A percentile compares a stretch with the other conserved stretches of the same genome.
phyloP scores from a whole-genome alignment of 2,329 filamentous ascomycete genomes.

The Claviceps arundinis region DNA sequence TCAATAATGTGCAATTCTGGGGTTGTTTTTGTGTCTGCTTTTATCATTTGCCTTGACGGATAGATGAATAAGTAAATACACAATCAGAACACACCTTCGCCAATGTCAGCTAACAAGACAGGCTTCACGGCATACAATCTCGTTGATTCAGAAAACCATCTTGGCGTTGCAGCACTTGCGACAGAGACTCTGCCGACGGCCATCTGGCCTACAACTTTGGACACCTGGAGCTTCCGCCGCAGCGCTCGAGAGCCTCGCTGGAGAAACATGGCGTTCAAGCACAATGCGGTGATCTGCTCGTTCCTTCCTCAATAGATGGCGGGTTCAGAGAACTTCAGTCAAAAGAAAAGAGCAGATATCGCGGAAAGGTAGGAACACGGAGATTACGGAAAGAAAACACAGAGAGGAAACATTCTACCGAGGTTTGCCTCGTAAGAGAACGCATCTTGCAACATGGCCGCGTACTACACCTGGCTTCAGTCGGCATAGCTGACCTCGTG shows the following conservation, averaged over 20 bases:
- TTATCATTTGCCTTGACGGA: no score
- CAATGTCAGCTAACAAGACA: conserved; percentile 73
- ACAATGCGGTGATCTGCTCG: neutral
- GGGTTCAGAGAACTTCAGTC: neutral
- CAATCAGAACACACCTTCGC: conserved; percentile 48
- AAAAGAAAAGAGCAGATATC: neutral
- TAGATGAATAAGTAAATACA: no score
- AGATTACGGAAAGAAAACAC: neutral
- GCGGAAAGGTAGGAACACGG: neutral
- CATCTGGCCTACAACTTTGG: conserved; percentile 25
- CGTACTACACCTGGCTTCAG: conserved; percentile 14
- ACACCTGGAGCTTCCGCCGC: conserved; percentile 36
- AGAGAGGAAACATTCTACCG: no score
- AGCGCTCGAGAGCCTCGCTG: conserved; percentile 37
- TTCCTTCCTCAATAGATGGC: neutral
- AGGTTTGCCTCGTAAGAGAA: neutral
- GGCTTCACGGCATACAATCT: conserved; percentile 53
- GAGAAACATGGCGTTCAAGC: conserved; percentile 35
- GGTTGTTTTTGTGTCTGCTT: no score
- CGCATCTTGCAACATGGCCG: neutral
- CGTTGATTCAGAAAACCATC: conserved; percentile 39
- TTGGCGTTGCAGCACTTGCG: conserved; percentile 17
- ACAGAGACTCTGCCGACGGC: conserved; percentile 17
- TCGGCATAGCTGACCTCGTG: conserved; percentile 21
- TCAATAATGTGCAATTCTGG: no score